Evolutionary conservation across 73 alveolate species (phyloP).

Genomic region (Urostyla sp.): DNA sequence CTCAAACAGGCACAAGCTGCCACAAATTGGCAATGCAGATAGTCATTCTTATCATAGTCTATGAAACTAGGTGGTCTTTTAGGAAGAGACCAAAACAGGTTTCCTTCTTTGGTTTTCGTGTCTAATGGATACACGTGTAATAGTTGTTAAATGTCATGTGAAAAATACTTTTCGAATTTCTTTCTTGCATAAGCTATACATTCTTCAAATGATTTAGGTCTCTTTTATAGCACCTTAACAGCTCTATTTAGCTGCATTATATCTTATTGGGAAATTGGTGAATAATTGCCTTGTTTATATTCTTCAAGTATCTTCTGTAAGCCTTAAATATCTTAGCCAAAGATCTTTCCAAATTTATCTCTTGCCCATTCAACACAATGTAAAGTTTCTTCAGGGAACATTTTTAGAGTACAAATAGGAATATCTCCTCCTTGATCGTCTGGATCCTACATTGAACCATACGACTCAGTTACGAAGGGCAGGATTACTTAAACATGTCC

Average conservation of each 20-base stretch:
- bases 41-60: conserved; percentile 79
- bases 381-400: conserved; percentile 96
- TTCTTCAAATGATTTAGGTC: conserved; percentile 85
- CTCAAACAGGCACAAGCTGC: conserved; percentile 81
- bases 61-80: conserved; percentile 88
- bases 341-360: conserved; percentile 90
- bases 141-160: conserved; percentile 80
- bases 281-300: conserved; percentile 56
- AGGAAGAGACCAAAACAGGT: conserved; percentile 94
- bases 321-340: conserved; percentile 73
- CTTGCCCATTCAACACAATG: conserved; percentile 99
- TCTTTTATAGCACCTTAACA: conserved; percentile 73
- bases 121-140: conserved; percentile 91
- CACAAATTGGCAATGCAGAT: conserved; percentile 79
- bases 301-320: conserved; percentile 73
- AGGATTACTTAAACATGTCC: conserved; percentile 95
- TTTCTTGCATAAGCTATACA: conserved; percentile 84
- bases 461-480: conserved; percentile 92
- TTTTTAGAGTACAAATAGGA: conserved; percentile 96
- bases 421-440: conserved; percentile 89
- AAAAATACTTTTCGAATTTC: conserved; percentile 81
- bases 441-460: conserved; percentile 91
- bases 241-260: conserved; percentile 74
- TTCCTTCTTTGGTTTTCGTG: conserved; percentile 90
- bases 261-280: conserved; percentile 74